Evolutionary conservation across 768 basidiomycete species (phyloP).

Genomic region (Boletus sp.): DNA sequence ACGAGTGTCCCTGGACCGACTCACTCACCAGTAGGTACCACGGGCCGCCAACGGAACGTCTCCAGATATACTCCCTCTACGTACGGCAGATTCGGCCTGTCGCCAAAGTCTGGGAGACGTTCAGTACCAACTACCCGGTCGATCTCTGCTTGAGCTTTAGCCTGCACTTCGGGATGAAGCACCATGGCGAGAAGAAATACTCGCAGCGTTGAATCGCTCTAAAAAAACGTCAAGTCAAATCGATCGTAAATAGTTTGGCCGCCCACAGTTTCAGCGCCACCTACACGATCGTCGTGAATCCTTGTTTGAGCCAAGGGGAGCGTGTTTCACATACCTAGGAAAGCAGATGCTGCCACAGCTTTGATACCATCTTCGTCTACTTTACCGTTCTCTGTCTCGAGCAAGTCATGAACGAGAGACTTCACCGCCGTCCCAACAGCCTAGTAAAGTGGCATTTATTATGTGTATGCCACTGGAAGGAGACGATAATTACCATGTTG

Average conservation of each 20-base stretch:
- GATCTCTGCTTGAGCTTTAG: slow-evolving; percentile 33
- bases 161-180: slow-evolving; percentile 31
- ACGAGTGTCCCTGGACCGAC: neutral
- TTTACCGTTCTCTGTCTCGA: neutral
- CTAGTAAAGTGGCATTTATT: slow-evolving; percentile 1
- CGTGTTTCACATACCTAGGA: slow-evolving; percentile 16
- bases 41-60: slow-evolving; percentile 32
- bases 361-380: slow-evolving; percentile 15
- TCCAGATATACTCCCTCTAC: slow-evolving; percentile 33
- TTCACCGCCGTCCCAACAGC: slow-evolving; percentile 17
- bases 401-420: slow-evolving; percentile 24
- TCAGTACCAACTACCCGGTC: slow-evolving; percentile 30
- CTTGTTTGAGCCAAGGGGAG: neutral
- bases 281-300: slow-evolving; percentile 8
- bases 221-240: neutral
- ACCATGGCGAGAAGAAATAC: slow-evolving; percentile 36
- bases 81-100: slow-evolving; percentile 31
- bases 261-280: slow-evolving; percentile 29
- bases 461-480: neutral
- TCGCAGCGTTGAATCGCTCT: slow-evolving; percentile 17
- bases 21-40: slow-evolving; percentile 27
- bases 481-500: slow-evolving; percentile 18
- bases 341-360: slow-evolving; percentile 23
- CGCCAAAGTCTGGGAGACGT: slow-evolving; percentile 29
- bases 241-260: neutral